These are phyloP conservation scores for Chrysanthemum seticuspe DNA, from an alignment of 129 eudicot genomes.

Conservation along the genomic window DNA sequence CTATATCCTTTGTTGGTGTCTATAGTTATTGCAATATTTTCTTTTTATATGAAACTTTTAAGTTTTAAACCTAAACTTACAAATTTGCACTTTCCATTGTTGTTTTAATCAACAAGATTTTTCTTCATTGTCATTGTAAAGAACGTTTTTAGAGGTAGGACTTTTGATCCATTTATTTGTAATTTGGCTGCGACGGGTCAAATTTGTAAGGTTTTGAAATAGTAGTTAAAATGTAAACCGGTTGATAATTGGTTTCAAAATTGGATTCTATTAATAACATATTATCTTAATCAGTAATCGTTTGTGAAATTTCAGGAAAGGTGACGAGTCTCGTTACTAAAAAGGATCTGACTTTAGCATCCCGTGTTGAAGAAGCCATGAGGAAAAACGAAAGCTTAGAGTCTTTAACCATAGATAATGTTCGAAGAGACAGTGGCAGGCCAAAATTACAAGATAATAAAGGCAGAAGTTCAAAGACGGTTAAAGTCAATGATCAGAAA, in stretches of 20 bases:
- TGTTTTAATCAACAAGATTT: background rate
- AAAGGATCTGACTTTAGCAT: slow-evolving; percentile 62
- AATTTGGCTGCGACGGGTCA: too few species aligned
- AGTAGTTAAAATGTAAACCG: too few species aligned
- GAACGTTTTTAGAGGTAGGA: background rate
- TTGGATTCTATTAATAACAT: background rate
- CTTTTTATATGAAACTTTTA: too few species aligned
- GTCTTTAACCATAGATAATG: slow-evolving; percentile 59
- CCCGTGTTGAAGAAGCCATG: slow-evolving; percentile 79
- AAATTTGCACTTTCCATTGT: background rate
- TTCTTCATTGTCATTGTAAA: background rate
- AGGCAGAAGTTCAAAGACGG: slow-evolving; percentile 36
- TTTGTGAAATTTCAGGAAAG: slow-evolving; percentile 49
- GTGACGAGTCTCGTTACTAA: slow-evolving; percentile 84
- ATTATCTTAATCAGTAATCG: background rate
- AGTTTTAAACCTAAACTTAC: background rate
- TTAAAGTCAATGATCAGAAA: slow-evolving; percentile 35
- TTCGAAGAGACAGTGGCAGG: slow-evolving; percentile 61
- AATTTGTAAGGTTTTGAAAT: too few species aligned
- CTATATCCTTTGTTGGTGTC: background rate
- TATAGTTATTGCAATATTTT: background rate
- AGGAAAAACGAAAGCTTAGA: slow-evolving; percentile 94
- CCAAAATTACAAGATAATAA: slow-evolving; percentile 54
- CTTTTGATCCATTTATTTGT: background rate
- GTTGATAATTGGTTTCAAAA: too few species aligned